Evolutionary conservation across 192 early-diverging fungal species (phyloP).

Genomic region (Glomus cerebriforme): DNA sequence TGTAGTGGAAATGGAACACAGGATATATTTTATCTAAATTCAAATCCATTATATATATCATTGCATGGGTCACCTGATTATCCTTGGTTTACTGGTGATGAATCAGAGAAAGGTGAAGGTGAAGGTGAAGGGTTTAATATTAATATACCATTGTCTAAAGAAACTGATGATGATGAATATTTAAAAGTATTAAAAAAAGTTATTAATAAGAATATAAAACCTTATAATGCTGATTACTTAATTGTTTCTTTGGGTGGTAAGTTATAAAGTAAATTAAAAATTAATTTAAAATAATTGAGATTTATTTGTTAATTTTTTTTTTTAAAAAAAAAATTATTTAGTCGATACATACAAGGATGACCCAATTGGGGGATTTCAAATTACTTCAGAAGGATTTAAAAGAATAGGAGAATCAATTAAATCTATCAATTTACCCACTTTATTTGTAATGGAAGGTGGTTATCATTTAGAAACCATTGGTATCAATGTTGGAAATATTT

Average conservation of each 20-base stretch:
- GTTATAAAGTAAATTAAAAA: background rate
- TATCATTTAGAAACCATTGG: conserved; percentile 55
- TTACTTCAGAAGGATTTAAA: conserved; percentile 43
- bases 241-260: conserved; percentile 61
- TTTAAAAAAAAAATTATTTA: too few species aligned
- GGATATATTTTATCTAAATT: conserved; percentile 51
- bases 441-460: conserved; percentile 61
- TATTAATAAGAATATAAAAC: conserved; percentile 45
- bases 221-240: conserved; percentile 56
- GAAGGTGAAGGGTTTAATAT: conserved; percentile 69
- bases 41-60: conserved; percentile 66
- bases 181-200: conserved; percentile 44
- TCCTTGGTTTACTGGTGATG: conserved; percentile 65
- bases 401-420: conserved; percentile 45
- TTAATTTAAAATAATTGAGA: background rate
- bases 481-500: conserved; percentile 46
- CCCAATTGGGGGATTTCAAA: conserved; percentile 49
- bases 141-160: conserved; percentile 60
- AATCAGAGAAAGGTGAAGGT: conserved; percentile 54
- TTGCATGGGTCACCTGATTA: conserved; percentile 62
- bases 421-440: conserved; percentile 42
- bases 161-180: conserved; percentile 62
- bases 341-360: conserved; percentile 66
- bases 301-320: background rate
- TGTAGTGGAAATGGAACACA: conserved; percentile 60